Percentiles rank a stretch among this genome's conserved stretches.
These are phyloP conservation scores for Ceratocystis smalleyi DNA, from an alignment of 2,329 filamentous ascomycete genomes.

Conservation along the genomic window DNA sequence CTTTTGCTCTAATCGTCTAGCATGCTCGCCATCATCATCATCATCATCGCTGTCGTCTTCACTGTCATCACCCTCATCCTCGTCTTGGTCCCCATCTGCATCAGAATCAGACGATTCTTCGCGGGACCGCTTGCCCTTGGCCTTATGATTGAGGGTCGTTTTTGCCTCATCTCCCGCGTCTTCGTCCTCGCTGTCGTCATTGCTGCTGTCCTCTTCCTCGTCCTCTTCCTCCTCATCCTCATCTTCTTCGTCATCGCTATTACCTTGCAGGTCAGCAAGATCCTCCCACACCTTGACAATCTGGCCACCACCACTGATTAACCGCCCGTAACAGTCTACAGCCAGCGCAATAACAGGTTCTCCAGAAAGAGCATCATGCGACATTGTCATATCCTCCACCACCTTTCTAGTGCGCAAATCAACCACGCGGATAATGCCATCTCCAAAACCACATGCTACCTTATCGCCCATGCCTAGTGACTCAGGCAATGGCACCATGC, in stretches of 20 bases:
- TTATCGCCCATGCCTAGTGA: slow-evolving; percentile 47
- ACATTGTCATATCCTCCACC: slow-evolving; percentile 40
- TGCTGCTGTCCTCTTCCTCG: slow-evolving; percentile 27
- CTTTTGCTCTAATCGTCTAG: slow-evolving; percentile 19
- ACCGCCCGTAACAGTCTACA: slow-evolving; percentile 70
- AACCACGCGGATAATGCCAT: slow-evolving; percentile 64
- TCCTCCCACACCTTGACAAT: slow-evolving; percentile 90
- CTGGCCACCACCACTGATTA: slow-evolving; percentile 79
- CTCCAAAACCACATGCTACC: slow-evolving; percentile 65
- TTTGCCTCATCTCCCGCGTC: slow-evolving; percentile 22
- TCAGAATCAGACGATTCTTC: slow-evolving; percentile 26
- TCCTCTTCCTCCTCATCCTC: slow-evolving; percentile 33
- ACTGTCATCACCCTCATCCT: slow-evolving; percentile 24
- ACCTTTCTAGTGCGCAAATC: slow-evolving; percentile 43
- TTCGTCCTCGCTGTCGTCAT: slow-evolving; percentile 23
- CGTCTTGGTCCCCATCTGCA: slow-evolving; percentile 27
- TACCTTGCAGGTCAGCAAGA: slow-evolving; percentile 38
- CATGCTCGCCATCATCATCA: slow-evolving; percentile 17
- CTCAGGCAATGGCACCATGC: slow-evolving; percentile 9
- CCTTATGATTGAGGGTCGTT: slow-evolving; percentile 14
- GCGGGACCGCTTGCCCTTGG: slow-evolving; percentile 6
- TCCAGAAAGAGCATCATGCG: slow-evolving; percentile 76
- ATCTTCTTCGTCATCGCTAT: slow-evolving; percentile 32
- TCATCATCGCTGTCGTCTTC: slow-evolving; percentile 34
- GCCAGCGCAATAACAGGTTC: slow-evolving; percentile 52